Evolutionary conservation across 768 basidiomycete species (phyloP).

Genomic region (Dendrothele bispora): DNA sequence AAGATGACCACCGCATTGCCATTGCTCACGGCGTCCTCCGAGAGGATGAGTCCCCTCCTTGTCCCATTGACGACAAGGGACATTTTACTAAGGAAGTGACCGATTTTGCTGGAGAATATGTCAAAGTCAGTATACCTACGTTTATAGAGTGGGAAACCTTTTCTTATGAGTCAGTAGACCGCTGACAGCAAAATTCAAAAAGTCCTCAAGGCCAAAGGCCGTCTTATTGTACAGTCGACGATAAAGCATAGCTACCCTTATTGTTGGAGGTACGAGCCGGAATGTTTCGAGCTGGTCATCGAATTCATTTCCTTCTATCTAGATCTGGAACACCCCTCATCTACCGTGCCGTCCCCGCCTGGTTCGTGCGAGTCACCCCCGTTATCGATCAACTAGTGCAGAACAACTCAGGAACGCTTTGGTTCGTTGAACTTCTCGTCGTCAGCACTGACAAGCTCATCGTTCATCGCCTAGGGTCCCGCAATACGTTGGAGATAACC

Average conservation of each 20-base stretch:
- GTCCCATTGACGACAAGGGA: slow-evolving; percentile 90
- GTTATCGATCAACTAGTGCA: slow-evolving; percentile 84
- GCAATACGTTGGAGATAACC: slow-evolving; percentile 81
- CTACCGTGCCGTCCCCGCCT: slow-evolving; percentile 92
- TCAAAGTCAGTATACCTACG: slow-evolving; percentile 63
- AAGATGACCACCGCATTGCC: slow-evolving; percentile 96
- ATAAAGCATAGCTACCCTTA: slow-evolving; percentile 92
- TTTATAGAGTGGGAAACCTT: neutral
- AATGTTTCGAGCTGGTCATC: neutral
- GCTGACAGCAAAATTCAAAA: slow-evolving; percentile 97
- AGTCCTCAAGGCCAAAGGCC: slow-evolving; percentile 80
- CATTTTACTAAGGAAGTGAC: slow-evolving; percentile 86
- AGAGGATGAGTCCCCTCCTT: slow-evolving; percentile 92
- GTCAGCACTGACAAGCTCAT: too few species aligned
- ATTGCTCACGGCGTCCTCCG: slow-evolving; percentile 81
- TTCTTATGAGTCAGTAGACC: slow-evolving; percentile 47
- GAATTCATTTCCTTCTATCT: neutral
- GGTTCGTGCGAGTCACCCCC: slow-evolving; percentile 91
- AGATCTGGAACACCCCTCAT: slow-evolving; percentile 95
- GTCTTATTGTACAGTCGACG: slow-evolving; percentile 85
- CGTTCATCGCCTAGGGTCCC: slow-evolving; percentile 73
- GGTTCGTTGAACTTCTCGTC: slow-evolving; percentile 46
- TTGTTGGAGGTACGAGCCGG: slow-evolving; percentile 95
- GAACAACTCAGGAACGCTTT: slow-evolving; percentile 89
- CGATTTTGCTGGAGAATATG: slow-evolving; percentile 84